phyloP scores from a whole-genome alignment of 148 eudicot species.

The Polygonum maritimum region DNA sequence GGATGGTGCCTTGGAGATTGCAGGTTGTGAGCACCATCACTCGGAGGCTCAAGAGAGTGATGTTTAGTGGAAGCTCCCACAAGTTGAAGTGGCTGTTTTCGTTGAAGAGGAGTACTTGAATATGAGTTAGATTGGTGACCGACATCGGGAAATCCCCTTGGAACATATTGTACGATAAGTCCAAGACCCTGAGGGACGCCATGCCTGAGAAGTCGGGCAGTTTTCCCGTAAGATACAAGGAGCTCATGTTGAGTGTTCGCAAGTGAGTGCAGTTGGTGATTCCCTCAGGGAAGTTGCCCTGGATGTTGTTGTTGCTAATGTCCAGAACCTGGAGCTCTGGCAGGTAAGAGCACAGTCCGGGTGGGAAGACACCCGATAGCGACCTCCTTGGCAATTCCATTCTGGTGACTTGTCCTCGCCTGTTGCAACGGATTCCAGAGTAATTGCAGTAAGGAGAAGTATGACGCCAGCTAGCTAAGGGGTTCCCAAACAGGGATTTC shows the following conservation, averaged over 20 bases:
- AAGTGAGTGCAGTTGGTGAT: slow-evolving; percentile 53
- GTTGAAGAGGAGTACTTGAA: slow-evolving; percentile 26
- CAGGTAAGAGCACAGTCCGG: slow-evolving; percentile 53
- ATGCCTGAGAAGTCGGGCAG: slow-evolving; percentile 56
- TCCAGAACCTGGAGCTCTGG: slow-evolving; percentile 46
- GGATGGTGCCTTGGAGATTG: slow-evolving; percentile 46
- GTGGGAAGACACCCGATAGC: slow-evolving; percentile 56
- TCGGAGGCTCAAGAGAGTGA: slow-evolving; percentile 39
- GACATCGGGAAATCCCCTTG: slow-evolving; percentile 52
- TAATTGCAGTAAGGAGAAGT: slow-evolving; percentile 33
- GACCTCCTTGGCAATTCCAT: slow-evolving; percentile 44
- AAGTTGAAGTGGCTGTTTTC: slow-evolving; percentile 36
- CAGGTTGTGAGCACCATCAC: slow-evolving; percentile 50
- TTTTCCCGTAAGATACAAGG: slow-evolving; percentile 31
- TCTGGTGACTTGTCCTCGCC: slow-evolving; percentile 29
- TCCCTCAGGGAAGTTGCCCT: slow-evolving; percentile 41
- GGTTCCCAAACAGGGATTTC: slow-evolving; percentile 39
- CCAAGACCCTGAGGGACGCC: slow-evolving; percentile 41
- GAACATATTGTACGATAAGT: slow-evolving; percentile 52
- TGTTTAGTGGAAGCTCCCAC: slow-evolving; percentile 56
- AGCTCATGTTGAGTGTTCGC: slow-evolving; percentile 44
- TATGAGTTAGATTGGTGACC: slow-evolving; percentile 6
- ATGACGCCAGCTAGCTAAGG: slow-evolving; percentile 36
- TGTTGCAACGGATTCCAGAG: slow-evolving; percentile 53
- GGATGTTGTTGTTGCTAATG: slow-evolving; percentile 33